These are phyloP conservation scores for Ogataea salicorniae DNA, from an alignment of 805 yeast species.

Conservation along the genomic window DNA sequence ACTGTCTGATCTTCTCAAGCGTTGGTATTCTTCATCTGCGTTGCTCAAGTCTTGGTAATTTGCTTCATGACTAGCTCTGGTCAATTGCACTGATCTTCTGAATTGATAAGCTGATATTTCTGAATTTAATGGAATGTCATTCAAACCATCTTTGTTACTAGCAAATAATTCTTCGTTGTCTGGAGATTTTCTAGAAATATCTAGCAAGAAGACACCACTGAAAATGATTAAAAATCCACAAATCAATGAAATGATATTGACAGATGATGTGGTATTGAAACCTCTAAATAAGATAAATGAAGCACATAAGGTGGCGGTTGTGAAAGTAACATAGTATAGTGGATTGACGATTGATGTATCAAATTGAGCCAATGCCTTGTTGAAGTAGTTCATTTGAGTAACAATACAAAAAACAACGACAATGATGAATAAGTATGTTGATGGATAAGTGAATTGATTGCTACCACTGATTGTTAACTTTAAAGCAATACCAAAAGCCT, in stretches of 20 bases:
- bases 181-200: conserved; percentile 64
- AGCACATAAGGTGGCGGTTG: conserved; percentile 81
- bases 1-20: conserved; percentile 55
- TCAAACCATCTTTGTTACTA: conserved; percentile 42
- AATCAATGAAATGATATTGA: conserved; percentile 73
- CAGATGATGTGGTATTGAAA: conserved; percentile 76
- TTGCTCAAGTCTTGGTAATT: conserved; percentile 19
- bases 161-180: conserved; percentile 40
- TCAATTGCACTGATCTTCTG: conserved; percentile 68
- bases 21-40: conserved; percentile 42
- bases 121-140: conserved; percentile 74
- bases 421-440: conserved; percentile 74
- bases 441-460: conserved; percentile 80
- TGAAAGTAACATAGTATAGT: conserved; percentile 83
- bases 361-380: conserved; percentile 88
- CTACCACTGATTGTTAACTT: conserved; percentile 79
- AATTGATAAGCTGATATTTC: conserved; percentile 71
- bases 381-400: conserved; percentile 91
- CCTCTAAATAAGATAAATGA: conserved; percentile 83
- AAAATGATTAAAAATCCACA: conserved; percentile 85
- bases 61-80: conserved; percentile 33
- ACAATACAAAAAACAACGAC: conserved; percentile 78
- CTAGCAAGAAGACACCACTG: conserved; percentile 79
- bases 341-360: conserved; percentile 93
- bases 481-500: conserved; percentile 89